Evolutionary conservation across 1,139 yeast genomes (phyloP), one percentile per base, ranked within the genome.

Genomic region (Petasospora rhodanensis): DNA sequence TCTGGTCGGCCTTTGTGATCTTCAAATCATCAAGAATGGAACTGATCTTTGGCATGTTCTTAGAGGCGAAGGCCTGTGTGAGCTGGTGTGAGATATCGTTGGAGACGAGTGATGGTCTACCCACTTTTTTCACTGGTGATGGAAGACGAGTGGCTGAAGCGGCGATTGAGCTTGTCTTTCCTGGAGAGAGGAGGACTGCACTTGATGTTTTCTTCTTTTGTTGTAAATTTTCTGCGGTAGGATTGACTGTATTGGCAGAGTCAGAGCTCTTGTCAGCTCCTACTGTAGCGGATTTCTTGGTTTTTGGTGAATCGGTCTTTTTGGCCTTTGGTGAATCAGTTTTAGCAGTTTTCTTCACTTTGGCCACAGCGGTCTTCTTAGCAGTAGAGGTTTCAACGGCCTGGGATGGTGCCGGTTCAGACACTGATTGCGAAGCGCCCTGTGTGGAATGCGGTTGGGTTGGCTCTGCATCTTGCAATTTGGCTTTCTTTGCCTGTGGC

Each of bases 1-100:
- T 47, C 23, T 43, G 43, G 17, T 60, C 64, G 2, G 62, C 52
- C 21, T 42, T 50, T 3, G 55, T 47, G 0, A 38, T 33, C 34
- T 39, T 50, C 35, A 50, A 30, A 7, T 50, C 54, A 10, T 50
- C 52, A 24, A 50, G 36, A 28, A 50, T 42, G 1, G 43, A 30
- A 3, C 32, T 29, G 13, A 50, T 31, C 25, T 43, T 50, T 10
- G 47, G 43, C 4, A 42, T 14, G 24, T 43, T 49, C 35, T 44
- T 50, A 7, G 36, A 29, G 5, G 31, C 16, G 21, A 45, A 45
- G 2, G 49, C 33, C 25, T 47, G n/a, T n/a, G n/a, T n/a, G n/a
- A n/a, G n/a, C n/a, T n/a, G n/a, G n/a, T n/a, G n/a, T n/a, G n/a
- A n/a, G n/a, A n/a, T n/a, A n/a, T n/a, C n/a, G n/a, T 30, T 31